Evolutionary conservation across 1,284 basidiomycete genomes (phyloP).

Genomic region (Tilletia walkeri): DNA sequence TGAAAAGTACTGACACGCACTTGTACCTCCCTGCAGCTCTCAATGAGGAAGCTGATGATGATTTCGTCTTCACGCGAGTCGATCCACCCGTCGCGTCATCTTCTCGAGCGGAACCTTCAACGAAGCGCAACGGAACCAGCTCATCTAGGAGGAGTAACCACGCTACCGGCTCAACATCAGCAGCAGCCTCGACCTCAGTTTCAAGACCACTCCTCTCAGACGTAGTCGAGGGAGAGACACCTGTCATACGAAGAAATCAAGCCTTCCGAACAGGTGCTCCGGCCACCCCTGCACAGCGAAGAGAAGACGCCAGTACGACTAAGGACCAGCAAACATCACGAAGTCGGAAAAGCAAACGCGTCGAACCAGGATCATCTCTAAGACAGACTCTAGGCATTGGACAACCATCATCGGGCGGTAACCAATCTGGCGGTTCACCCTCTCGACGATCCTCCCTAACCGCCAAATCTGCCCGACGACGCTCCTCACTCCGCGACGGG

Average conservation of each 20-base stretch:
- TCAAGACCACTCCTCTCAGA: slow-evolving; percentile 32
- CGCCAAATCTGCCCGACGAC: background rate
- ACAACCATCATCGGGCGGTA: background rate
- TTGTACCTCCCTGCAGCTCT: background rate
- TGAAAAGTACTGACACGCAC: background rate
- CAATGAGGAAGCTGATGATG: slow-evolving; percentile 4
- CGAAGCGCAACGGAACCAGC: background rate
- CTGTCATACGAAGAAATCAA: slow-evolving; percentile 10
- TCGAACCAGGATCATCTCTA: background rate
- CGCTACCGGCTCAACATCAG: background rate
- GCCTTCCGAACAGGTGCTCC: background rate
- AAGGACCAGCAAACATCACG: background rate
- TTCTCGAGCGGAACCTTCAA: background rate
- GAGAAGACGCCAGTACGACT: background rate
- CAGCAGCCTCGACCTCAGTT: background rate
- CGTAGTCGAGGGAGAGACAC: slow-evolving; percentile 11
- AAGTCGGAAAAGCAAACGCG: background rate
- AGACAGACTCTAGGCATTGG: background rate
- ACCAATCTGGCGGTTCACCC: background rate
- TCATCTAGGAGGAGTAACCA: background rate
- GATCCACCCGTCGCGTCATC: background rate
- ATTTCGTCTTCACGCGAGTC: slow-evolving; percentile 3
- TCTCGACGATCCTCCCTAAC: slow-evolving; percentile 8
- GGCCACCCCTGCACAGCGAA: background rate
- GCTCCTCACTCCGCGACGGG: slow-evolving; percentile 8